These are phyloP conservation scores for Hsuehochloa calcarea DNA, from an alignment of 176 grass and related monocot species.

Conservation along the genomic window DNA sequence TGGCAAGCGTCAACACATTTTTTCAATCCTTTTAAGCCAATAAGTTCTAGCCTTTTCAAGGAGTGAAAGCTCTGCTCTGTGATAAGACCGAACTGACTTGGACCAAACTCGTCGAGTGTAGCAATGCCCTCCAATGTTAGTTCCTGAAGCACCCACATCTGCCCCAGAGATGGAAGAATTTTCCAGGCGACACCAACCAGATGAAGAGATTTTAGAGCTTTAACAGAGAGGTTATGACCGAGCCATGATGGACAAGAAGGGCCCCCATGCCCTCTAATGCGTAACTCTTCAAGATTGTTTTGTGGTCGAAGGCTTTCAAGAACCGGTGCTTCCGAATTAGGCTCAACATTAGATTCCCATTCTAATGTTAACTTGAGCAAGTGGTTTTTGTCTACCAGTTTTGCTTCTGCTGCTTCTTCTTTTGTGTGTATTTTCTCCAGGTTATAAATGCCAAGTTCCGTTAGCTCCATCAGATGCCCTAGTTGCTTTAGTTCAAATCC, in stretches of 20 bases:
- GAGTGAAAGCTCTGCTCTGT: too few relatives aligned
- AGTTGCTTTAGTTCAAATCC: background rate
- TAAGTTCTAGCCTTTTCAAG: background rate
- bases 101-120: too few relatives aligned
- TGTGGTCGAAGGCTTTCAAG: background rate
- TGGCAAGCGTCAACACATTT: background rate
- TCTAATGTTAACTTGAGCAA: background rate
- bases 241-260: background rate
- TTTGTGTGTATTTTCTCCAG: background rate
- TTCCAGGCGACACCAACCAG: background rate
- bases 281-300: background rate
- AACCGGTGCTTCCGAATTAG: rapidly evolving
- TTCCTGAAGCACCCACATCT: background rate
- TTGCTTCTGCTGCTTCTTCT: background rate
- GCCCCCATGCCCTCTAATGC: background rate
- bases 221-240: background rate
- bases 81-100: too few relatives aligned
- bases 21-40: background rate
- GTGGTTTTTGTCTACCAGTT: background rate
- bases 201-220: background rate
- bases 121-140: too few relatives aligned
- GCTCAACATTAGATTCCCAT: background rate
- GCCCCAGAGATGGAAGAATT: background rate
- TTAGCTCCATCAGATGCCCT: background rate
- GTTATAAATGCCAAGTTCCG: background rate